phyloP scores from a whole-genome alignment of 192 early-diverging fungal genomes.

The Rhizoclosmatium globosum region DNA sequence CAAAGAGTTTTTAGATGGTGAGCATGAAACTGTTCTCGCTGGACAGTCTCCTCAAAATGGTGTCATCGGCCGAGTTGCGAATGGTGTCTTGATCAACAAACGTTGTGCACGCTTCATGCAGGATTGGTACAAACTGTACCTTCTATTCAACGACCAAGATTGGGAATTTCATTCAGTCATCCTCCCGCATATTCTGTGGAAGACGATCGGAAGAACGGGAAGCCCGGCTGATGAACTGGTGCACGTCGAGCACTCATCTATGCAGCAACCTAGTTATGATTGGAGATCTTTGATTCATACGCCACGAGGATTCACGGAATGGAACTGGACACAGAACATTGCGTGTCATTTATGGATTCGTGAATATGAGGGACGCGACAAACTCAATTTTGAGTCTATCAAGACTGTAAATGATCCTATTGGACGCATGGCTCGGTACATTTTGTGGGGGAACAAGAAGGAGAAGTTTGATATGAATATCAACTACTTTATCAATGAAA shows the following conservation, averaged over 20 bases:
- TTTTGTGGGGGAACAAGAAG: background rate
- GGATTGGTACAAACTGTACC: conserved; percentile 42
- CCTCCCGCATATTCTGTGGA: background rate
- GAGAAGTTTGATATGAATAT: background rate
- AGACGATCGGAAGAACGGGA: background rate
- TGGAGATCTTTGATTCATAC: background rate
- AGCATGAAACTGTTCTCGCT: background rate
- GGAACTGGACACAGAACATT: background rate
- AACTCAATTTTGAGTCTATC: background rate
- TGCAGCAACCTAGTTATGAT: background rate
- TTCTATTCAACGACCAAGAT: background rate
- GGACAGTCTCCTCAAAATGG: background rate
- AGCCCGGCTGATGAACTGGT: background rate
- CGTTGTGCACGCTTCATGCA: conserved; percentile 55
- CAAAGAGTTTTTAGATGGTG: background rate
- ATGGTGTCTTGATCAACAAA: conserved; percentile 56
- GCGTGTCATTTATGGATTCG: background rate
- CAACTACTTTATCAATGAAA: no score
- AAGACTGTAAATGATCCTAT: background rate
- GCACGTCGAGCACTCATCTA: background rate
- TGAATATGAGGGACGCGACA: background rate
- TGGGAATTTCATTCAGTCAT: background rate
- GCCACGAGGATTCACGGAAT: background rate
- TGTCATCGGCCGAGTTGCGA: conserved; percentile 42
- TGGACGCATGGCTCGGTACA: background rate